Evolutionary conservation across 2,329 filamentous ascomycete genomes (phyloP), one percentile per base, ranked within the genome.

Genomic region (Colletotrichum sublineola): DNA sequence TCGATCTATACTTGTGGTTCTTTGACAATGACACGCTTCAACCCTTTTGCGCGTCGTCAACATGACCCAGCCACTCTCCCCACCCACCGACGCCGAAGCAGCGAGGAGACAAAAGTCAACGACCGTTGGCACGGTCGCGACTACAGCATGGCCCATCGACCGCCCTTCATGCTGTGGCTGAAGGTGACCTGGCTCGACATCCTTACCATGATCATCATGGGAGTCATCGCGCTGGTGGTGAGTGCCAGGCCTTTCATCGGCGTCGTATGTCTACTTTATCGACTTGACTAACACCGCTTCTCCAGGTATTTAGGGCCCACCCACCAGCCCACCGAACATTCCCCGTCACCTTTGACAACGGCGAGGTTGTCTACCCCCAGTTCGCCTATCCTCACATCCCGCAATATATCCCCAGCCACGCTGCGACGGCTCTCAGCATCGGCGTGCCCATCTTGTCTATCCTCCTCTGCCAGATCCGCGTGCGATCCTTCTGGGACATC

Each of bases 381-480:
- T 93, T 93, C 75, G 91, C 91, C 33, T 94, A 93, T 77, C 91
- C 92, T 1, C 81, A 93, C 33, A 89, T 92, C 73, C 88, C 91
- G 44, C 91, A 93, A 76, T 92, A 93, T 77, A 81, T 94, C 12
- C 92, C 92, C 31, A 93, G 93, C 77, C 93, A 89, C 87, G 84
- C 88, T 1, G 91, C 92, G 6, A 92, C 92, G 1, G 80, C 94
- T 9, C 83, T 94, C n/a, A 90, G 88, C 14, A 82, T 87, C 36
- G 78, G 94, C 2, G 83, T 94, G 24, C 92, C 93, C 5, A 91
- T 94, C 76, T 79, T 85, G 71, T 81, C 92, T 79, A 89, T 94
- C 76, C 81, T 93, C 9, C 75, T 90, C 65, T 87, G 90, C 82
- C 92, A 94, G 79, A 86, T 94, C 75, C 88, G 91, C 48, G 85